Base-by-base conservation (phyloP, 331 rosid species). In the Pyracantha coccinea region DNA sequence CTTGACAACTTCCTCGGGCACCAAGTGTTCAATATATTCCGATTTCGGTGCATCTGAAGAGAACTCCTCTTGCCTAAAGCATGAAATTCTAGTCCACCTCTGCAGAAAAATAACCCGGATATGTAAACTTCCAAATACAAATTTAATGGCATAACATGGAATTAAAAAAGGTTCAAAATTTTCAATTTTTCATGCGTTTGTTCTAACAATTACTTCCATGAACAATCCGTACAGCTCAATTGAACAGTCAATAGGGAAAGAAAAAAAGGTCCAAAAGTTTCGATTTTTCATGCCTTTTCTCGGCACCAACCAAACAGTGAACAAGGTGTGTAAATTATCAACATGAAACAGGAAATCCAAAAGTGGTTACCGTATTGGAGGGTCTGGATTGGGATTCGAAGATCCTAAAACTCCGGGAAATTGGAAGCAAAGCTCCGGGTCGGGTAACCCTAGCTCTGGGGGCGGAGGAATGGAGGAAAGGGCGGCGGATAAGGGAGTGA, bases 11-110 rank as follows among this genome's bases (percentile, higher is more conserved):
- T 88, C 90, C 78, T 90, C 88, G 3, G 82, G 86, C 75, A 88
- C 71, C 88, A 66, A 72, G 47, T 83, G 91, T 52, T 85, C 89
- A 74, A 82, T 58, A 68, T 68, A 66, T 55, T 88, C 92, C 23
- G 87, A 77, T 41, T 87, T 86, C 61, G 88, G 80, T 45, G 88
- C 77, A 62, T 88, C 92, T 11, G 97, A 77, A 64, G 88, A 85
- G 65, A 60, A 81, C 60, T 86, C 83, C 31, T 88, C 92, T 45
- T 83, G 85, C 84, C 96, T 87, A 84, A 90, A 90, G 88, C 96
- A 92, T 53, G 76, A 80, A 79, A 90, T 88, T 69, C 27, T 69
- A 15, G 80, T 85, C 83, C 88, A 84, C 66, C 78, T 87, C 97
- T 92, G 89, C 88, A 88, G 62, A 50, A 55, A 24, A 74, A 72